Evolutionary conservation across 2,329 filamentous ascomycete genomes (phyloP), one percentile per base, ranked within the genome.

Genomic region (Byssochlamys sp.): DNA sequence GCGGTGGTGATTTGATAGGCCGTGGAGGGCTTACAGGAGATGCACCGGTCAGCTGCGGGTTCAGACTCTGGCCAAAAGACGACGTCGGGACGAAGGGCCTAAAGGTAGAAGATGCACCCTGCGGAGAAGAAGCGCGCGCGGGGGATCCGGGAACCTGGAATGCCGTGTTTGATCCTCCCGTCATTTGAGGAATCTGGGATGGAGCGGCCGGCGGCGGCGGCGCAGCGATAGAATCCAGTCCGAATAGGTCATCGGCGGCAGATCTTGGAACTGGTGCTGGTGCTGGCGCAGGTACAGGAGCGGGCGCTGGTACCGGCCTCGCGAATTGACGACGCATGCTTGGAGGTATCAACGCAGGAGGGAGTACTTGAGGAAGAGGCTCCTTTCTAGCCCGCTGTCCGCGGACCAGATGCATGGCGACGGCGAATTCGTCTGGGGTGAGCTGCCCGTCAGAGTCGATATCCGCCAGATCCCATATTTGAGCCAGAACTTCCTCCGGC

Each of bases 401-500:
- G 60, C 91, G 84, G 66, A 99, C 96, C 54, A 99, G 80, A 70
- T 95, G 95, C 91, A 99, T 96, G 55, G 94, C 92, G 52, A 99
- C 91, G 0, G 94, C 91, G 69, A 99, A 99, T 66, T 96, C 91
- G 64, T 99, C 94, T 65, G 84, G 85, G 52, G 82, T 91, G 57
- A 99, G 78, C 58, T 88, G 86, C 10, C 94, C 94, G 64, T 91
- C 88, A 6, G 90, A 94, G 68, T 90, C 90, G 73, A 96, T 90
- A 73, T 99, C 94, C 12, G 94, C 88, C 29, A 99, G 83, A 71
- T 99, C 94, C 94, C 94, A 99, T 62, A 99, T 95, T 66, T 95
- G 89, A 29, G 94, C 94, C 55, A 99, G 79, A 9, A 84, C 84
- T 66, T 96, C 92, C 69, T 97, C 92, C 0, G 90, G 84, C 12